Evolutionary conservation across 2,329 filamentous ascomycete genomes (phyloP).

Genomic region (Tothia fuscella): DNA sequence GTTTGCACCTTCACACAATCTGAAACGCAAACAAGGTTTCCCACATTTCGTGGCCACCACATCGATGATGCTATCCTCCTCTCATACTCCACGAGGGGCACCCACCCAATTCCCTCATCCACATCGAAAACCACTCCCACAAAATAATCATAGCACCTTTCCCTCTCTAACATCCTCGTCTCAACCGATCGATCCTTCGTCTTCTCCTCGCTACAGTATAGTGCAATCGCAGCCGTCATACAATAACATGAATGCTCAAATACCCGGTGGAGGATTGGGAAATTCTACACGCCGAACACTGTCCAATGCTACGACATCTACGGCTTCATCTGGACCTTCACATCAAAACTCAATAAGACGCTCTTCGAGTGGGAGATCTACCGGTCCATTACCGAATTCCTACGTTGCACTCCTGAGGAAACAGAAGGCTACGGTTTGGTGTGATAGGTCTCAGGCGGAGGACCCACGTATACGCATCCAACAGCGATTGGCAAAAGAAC

Average conservation of each 20-base stretch:
- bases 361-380: slow-evolving; percentile 71
- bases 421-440: slow-evolving; percentile 98
- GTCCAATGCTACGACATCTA: slow-evolving; percentile 61
- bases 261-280: too few relatives aligned
- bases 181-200: neutral
- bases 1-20: too few relatives aligned
- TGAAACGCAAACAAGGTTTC: too few relatives aligned
- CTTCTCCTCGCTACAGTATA: neutral
- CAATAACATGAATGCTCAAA: neutral
- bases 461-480: slow-evolving; percentile 74
- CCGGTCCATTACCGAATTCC: slow-evolving; percentile 46
- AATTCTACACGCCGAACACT: slow-evolving; percentile 40
- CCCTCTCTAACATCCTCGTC: neutral
- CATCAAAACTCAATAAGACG: slow-evolving; percentile 36
- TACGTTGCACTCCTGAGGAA: slow-evolving; percentile 95
- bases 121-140: slow-evolving; percentile 8
- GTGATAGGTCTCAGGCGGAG: slow-evolving; percentile 83
- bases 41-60: too few relatives aligned
- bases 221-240: slow-evolving; percentile 4
- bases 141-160: neutral
- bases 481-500: slow-evolving; percentile 75
- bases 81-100: too few relatives aligned
- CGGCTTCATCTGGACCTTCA: slow-evolving; percentile 39
- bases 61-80: too few relatives aligned
- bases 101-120: too few relatives aligned